Evolutionary conservation across 2,329 filamentous ascomycete species (phyloP), one percentile per base, ranked within the genome.

Genomic region (Helicocarpus griseus): DNA sequence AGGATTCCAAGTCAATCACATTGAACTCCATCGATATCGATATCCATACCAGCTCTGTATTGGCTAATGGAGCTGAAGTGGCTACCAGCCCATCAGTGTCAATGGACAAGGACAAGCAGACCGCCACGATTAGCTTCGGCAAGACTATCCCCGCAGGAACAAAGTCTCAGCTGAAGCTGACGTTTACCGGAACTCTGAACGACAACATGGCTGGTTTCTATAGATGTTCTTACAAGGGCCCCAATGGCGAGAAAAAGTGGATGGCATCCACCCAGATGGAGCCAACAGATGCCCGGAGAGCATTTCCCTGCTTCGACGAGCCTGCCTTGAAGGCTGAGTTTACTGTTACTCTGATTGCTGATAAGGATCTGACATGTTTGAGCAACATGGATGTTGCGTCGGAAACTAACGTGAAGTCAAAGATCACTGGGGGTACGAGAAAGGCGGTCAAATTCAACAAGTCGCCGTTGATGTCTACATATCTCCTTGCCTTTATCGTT

Each of bases 191-290:
- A 38, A 78, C 77, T 40, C 74, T 95, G 63, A 95, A 95, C 69
- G 87, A 95, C 68, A 91, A 93, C 72, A 95, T 97, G 89, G 90
- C 90, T 46, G 91, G 91, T 45, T 97, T 97, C 79, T 97, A 97
- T 73, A 83, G 91, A 53, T 95, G 89, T 1, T 94, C 89, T 5
- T 97, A 91, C 77, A 94, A 93, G 76, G 83, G 82, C 55, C 72
- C 80, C 46, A 82, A 93, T 63, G 91, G 91, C 36, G 81, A 81
- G 54, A 83, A 85, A 53, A 87, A 86, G 59, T 86, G 90, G 66
- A 77, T 97, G 64, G 91, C 90, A 26, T 91, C 89, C 24, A 88
- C 88, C 17, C 91, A 97, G 76, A 95, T 97, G 87, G 91, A 97
- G 74, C 85, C 91, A 36, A 96, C 91, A 13, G 91, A 97, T 73